Conservation (phyloP, 768 basidiomycete genomes). For the Lactarius vividus region DNA sequence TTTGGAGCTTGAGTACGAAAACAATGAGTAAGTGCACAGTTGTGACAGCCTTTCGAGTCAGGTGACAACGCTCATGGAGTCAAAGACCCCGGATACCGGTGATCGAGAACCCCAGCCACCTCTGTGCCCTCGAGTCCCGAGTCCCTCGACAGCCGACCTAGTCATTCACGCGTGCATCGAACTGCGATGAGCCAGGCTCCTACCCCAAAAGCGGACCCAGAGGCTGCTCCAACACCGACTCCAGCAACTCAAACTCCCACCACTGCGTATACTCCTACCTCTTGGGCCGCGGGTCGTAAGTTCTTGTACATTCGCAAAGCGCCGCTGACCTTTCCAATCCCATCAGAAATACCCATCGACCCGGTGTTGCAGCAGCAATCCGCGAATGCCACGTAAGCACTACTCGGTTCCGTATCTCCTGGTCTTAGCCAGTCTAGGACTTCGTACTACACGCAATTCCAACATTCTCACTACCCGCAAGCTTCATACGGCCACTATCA, state of each 20-base stretch:
- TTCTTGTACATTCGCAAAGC: background rate
- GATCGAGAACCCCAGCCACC: background rate
- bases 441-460: constrained; percentile 29
- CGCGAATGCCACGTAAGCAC: constrained; percentile 26
- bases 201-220: constrained; percentile 19
- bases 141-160: background rate
- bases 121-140: no score
- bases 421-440: constrained; percentile 19
- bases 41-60: no score
- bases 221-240: constrained; percentile 11
- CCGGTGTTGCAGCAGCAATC: constrained; percentile 28
- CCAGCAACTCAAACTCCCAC: constrained; percentile 20
- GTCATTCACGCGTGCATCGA: background rate
- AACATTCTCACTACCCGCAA: constrained; percentile 30
- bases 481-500: constrained; percentile 35
- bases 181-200: constrained; percentile 21
- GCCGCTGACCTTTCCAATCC: constrained; percentile 2
- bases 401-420: background rate
- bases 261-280: constrained; percentile 16
- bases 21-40: no score
- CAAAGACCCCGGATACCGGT: background rate
- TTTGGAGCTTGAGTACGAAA: background rate
- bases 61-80: no score
- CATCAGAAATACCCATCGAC: constrained; percentile 29
- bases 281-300: constrained; percentile 24